Conservation (phyloP, 2,329 filamentous ascomycete species). For the Sclerotiophoma versabilis region DNA sequence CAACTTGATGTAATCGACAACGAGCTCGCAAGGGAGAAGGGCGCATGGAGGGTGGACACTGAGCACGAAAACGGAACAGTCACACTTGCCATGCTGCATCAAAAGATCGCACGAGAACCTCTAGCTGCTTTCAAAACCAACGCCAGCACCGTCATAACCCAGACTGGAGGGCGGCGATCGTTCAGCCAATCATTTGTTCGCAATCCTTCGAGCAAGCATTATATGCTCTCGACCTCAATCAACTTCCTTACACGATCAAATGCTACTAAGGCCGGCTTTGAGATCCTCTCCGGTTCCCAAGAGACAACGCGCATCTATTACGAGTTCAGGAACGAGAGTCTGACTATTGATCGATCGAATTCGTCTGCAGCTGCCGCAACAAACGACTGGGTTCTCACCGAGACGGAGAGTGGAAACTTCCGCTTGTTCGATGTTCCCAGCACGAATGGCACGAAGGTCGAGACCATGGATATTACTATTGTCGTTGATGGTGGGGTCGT, state of each 20-base stretch:
- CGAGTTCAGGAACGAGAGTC: conserved; percentile 55
- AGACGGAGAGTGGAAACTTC: conserved; percentile 50
- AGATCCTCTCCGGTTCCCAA: conserved; percentile 50
- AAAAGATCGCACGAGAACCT: conserved; percentile 51
- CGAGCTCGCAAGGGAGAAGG: conserved; percentile 48
- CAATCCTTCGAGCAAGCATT: conserved; percentile 49
- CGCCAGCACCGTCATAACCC: conserved; percentile 25
- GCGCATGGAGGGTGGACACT: conserved; percentile 49
- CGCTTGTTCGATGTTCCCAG: conserved; percentile 52
- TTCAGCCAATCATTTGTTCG: conserved; percentile 22
- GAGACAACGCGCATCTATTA: conserved; percentile 56
- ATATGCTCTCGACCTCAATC: conserved; percentile 48
- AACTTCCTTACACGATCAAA: conserved; percentile 49
- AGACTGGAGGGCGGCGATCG: conserved; percentile 13
- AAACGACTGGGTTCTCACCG: conserved; percentile 49
- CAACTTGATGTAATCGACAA: conserved; percentile 55
- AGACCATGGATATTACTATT: conserved; percentile 52
- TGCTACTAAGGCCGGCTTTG: conserved; percentile 51
- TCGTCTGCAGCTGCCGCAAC: conserved; percentile 52
- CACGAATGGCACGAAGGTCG: conserved; percentile 38
- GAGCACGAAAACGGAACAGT: conserved; percentile 43
- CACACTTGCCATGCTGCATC: conserved; percentile 49
- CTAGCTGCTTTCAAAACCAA: conserved; percentile 42
- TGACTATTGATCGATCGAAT: conserved; percentile 53
- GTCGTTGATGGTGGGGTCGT: conserved; percentile 49